Conservation (phyloP, 768 basidiomycete genomes). For the Mycena chlorophos region DNA sequence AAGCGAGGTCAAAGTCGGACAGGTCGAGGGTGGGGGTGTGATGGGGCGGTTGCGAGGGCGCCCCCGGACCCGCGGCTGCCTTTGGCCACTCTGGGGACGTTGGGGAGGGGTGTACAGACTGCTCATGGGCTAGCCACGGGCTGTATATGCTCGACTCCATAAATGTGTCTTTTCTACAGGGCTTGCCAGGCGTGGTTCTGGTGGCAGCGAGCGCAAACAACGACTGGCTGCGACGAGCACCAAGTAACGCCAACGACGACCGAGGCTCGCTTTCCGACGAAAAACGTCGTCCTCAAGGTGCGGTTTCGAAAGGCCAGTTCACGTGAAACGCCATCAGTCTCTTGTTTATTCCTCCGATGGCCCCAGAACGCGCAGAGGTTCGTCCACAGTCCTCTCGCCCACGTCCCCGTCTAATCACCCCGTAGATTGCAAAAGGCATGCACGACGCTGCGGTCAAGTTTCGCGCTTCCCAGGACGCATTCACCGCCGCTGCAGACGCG, state of each 20-base stretch:
- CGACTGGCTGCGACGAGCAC: not conserved
- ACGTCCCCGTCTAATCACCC: not conserved
- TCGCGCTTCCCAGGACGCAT: conserved; percentile 43
- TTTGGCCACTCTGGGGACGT: conserved; percentile 47
- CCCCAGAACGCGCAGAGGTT: not conserved
- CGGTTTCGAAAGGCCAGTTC: not conserved
- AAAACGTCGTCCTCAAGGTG: not conserved
- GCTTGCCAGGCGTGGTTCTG: conserved; percentile 26
- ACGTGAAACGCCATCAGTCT: not conserved
- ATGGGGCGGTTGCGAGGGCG: conserved; percentile 25
- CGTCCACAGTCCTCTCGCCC: not conserved
- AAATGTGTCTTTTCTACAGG: conserved; percentile 29
- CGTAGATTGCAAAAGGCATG: conserved; percentile 40
- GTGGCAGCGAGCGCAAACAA: conserved; percentile 16
- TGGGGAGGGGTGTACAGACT: conserved; percentile 30
- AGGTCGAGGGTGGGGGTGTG: conserved; percentile 37
- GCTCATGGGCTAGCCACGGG: conserved; percentile 40
- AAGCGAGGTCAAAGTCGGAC: conserved; percentile 46
- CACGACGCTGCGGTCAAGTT: conserved; percentile 58
- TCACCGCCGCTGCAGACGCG: conserved; percentile 57
- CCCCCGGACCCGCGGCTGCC: conserved; percentile 25
- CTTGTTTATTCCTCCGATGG: not conserved
- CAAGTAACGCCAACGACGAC: not conserved
- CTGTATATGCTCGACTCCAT: conserved; percentile 48
- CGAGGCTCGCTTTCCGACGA: not conserved